A percentile compares a stretch with the other conserved stretches of the same genome.
phyloP scores from a whole-genome alignment of 1,284 basidiomycete genomes.

The Pterulicium gracile region DNA sequence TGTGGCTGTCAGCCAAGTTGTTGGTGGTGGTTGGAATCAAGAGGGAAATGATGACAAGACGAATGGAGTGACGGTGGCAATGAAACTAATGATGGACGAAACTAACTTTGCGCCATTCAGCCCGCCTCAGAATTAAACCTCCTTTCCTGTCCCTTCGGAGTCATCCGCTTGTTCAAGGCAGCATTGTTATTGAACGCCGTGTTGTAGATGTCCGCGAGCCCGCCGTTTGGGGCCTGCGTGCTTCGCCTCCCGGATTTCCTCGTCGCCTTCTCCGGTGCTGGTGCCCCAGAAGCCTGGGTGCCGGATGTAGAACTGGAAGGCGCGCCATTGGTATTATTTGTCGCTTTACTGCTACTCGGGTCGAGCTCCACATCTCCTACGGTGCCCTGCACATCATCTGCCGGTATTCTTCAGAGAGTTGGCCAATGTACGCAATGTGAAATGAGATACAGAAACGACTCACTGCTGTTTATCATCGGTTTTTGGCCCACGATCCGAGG shows the following conservation, averaged over 20 bases:
- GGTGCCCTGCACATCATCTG: neutral
- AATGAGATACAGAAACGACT: neutral
- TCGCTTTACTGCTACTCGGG: neutral
- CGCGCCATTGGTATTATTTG: too few species aligned
- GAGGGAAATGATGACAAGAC: neutral
- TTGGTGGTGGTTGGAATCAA: neutral
- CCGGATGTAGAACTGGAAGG: too few species aligned
- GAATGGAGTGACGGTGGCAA: neutral
- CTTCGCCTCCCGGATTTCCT: neutral
- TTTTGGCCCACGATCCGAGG: neutral
- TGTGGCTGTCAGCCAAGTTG: neutral
- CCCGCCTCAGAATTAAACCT: slow-evolving; percentile 1
- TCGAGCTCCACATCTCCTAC: neutral
- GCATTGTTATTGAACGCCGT: neutral
- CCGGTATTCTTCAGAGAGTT: neutral
- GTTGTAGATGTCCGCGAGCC: neutral
- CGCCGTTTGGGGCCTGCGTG: neutral
- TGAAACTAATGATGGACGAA: neutral
- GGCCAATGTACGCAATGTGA: neutral
- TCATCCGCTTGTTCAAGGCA: neutral
- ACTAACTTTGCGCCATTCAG: too few species aligned
- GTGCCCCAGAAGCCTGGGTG: neutral
- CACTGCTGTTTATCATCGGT: neutral
- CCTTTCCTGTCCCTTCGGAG: neutral
- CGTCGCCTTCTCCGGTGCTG: neutral